Percentiles rank a stretch among this genome's conserved stretches.
phyloP scores from a whole-genome alignment of 2,329 filamentous ascomycete genomes.

The Coniochaeta sp. region DNA sequence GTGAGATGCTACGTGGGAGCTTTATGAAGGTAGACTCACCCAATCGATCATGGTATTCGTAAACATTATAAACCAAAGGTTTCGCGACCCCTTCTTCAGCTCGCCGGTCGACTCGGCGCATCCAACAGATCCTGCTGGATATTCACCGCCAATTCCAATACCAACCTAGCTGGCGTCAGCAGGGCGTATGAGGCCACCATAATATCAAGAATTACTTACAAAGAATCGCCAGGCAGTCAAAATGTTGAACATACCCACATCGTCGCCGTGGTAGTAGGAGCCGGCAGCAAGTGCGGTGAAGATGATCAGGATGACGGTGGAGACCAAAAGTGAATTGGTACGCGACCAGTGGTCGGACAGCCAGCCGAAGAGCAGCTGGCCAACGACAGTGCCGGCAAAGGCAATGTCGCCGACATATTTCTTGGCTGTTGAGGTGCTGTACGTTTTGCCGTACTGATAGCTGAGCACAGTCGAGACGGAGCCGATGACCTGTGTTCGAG shows the following conservation, averaged over 20 bases:
- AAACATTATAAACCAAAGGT: constrained; percentile 86
- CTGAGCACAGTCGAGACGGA: constrained; percentile 73
- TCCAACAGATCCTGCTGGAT: constrained; percentile 76
- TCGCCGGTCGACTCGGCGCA: constrained; percentile 80
- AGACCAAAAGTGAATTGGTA: constrained; percentile 71
- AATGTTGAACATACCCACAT: constrained; percentile 64
- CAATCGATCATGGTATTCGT: constrained; percentile 82
- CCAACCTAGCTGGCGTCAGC: constrained; percentile 33
- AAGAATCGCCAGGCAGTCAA: constrained; percentile 82
- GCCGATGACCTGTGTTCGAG: constrained; percentile 61
- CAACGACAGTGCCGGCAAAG: constrained; percentile 79
- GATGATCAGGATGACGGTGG: constrained; percentile 75
- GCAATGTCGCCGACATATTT: constrained; percentile 75
- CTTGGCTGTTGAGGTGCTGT: constrained; percentile 59
- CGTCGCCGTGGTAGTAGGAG: constrained; percentile 64
- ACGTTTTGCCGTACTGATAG: constrained; percentile 61
- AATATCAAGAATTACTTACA: constrained; percentile 29
- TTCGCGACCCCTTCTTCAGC: constrained; percentile 71
- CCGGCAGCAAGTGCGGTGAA: constrained; percentile 76
- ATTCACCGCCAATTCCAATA: constrained; percentile 75
- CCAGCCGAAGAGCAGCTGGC: constrained; percentile 74
- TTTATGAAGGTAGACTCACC: constrained; percentile 6
- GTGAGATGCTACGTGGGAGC: background rate
- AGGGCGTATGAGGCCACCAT: background rate
- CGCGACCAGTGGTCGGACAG: constrained; percentile 79